A percentile compares a stretch with the other conserved stretches of the same genome.
Evolutionary conservation across 1,284 basidiomycete species (phyloP).

Genomic region (Cystobasidium slooffiae): DNA sequence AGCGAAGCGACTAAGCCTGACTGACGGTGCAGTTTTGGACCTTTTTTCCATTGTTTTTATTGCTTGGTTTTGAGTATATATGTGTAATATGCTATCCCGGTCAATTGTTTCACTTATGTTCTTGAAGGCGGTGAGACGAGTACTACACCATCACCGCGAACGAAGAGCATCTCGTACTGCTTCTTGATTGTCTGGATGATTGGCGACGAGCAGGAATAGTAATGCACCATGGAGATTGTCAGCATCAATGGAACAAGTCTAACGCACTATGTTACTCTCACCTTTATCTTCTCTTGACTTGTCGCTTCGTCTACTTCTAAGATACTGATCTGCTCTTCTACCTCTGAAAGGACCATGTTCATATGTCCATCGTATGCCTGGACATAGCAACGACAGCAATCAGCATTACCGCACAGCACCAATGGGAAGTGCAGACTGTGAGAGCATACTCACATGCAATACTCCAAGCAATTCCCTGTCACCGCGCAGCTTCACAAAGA

Average conservation of each 20-base stretch:
- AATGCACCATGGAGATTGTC: not conserved
- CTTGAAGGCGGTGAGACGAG: constrained; percentile 52
- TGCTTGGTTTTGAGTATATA: not conserved
- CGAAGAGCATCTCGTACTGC: constrained; percentile 97
- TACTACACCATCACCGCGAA: constrained; percentile 64
- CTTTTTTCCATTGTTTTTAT: not conserved
- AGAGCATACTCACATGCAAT: constrained; percentile 72
- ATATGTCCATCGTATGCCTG: constrained; percentile 99
- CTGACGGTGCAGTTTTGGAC: not conserved
- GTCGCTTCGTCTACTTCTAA: constrained; percentile 68
- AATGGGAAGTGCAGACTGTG: constrained; percentile 36
- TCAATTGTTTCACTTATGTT: constrained; percentile 11
- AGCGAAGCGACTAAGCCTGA: too few species aligned
- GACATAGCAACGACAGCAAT: constrained; percentile 19
- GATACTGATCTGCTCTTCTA: constrained; percentile 93
- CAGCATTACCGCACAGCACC: constrained; percentile 17
- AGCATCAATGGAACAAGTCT: not conserved
- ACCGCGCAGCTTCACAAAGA: constrained; percentile 92
- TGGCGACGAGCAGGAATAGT: not conserved
- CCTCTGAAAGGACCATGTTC: constrained; percentile 94
- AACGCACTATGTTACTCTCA: constrained; percentile 51
- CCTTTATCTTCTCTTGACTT: constrained; percentile 59
- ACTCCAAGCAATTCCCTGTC: constrained; percentile 91
- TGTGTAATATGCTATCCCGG: not conserved
- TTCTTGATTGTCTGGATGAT: constrained; percentile 80